Evolutionary conservation across 2,329 filamentous ascomycete genomes (phyloP).

Genomic region (Onygenales sp.): DNA sequence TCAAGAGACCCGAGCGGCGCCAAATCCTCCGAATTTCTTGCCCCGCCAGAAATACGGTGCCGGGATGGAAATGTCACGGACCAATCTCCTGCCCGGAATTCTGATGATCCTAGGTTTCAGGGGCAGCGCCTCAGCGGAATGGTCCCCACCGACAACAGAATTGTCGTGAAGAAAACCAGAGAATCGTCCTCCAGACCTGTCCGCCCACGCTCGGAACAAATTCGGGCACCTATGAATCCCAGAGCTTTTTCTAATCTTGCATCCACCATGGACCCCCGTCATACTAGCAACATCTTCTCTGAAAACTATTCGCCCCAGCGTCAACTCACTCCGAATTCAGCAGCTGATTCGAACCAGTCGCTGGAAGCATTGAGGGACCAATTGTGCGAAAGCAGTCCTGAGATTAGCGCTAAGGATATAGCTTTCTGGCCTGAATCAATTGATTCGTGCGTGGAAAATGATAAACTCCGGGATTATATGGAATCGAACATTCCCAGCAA

Average conservation of each 20-base stretch:
- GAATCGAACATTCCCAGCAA: too few relatives aligned
- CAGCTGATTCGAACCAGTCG: neutral
- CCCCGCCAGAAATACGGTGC: neutral
- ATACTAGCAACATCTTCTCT: too few relatives aligned
- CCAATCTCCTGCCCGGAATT: neutral
- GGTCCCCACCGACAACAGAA: too few relatives aligned
- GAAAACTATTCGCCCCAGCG: too few relatives aligned
- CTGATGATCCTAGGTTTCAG: too few relatives aligned
- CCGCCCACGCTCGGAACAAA: too few relatives aligned
- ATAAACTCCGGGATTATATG: neutral
- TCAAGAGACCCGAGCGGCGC: neutral
- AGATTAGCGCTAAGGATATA: neutral
- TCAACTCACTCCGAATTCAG: neutral
- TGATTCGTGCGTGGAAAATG: neutral
- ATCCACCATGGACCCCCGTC: too few relatives aligned
- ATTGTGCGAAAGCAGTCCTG: neutral
- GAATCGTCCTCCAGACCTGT: too few relatives aligned
- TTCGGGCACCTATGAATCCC: too few relatives aligned
- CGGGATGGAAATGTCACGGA: neutral
- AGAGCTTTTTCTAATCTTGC: too few relatives aligned
- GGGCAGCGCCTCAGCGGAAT: too few relatives aligned
- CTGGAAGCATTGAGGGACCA: neutral
- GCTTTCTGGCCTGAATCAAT: neutral
- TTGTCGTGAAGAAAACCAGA: too few relatives aligned
- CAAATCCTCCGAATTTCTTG: neutral